A percentile compares a stretch with the other conserved stretches of the same genome.
Evolutionary conservation across 306 rosid genomes (phyloP).

Genomic region (Herpetospermum pedunculosum): DNA sequence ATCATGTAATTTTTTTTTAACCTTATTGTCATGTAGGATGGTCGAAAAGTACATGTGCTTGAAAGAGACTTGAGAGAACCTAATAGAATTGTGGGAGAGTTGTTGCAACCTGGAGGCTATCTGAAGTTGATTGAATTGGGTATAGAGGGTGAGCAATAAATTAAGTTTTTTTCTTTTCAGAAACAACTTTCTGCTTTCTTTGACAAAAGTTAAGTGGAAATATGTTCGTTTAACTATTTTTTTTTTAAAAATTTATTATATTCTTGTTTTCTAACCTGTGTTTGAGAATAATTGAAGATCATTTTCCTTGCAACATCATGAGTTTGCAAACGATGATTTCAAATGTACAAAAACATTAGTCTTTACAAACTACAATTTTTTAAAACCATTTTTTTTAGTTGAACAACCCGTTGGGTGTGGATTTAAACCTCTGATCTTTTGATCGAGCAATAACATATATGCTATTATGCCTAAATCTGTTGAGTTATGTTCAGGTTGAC

Average conservation of each 20-base stretch:
- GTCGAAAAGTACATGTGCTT: slow-evolving; percentile 39
- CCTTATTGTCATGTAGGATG: slow-evolving; percentile 31
- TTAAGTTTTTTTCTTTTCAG: neutral
- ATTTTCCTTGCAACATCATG: neutral
- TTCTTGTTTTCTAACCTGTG: neutral
- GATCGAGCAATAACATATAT: too few species aligned
- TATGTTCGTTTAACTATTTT: neutral
- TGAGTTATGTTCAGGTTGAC: too few species aligned
- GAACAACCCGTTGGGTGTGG: too few species aligned
- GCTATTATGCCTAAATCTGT: too few species aligned
- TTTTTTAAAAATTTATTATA: too few species aligned
- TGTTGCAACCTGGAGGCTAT: slow-evolving; percentile 65
- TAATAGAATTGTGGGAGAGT: slow-evolving; percentile 55
- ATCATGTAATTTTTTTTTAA: neutral
- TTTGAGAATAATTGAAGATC: neutral
- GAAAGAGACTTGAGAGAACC: slow-evolving; percentile 55
- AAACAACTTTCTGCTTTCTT: neutral
- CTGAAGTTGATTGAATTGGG: slow-evolving; percentile 49
- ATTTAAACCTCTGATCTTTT: too few species aligned
- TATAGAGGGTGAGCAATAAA: slow-evolving; percentile 36
- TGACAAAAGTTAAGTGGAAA: neutral
- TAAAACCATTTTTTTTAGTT: too few species aligned
- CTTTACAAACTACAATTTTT: neutral
- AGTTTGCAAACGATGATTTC: neutral
- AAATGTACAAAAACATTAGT: neutral